Evolutionary conservation across 768 basidiomycete species (phyloP).

Genomic region (Mycena kentingensis): DNA sequence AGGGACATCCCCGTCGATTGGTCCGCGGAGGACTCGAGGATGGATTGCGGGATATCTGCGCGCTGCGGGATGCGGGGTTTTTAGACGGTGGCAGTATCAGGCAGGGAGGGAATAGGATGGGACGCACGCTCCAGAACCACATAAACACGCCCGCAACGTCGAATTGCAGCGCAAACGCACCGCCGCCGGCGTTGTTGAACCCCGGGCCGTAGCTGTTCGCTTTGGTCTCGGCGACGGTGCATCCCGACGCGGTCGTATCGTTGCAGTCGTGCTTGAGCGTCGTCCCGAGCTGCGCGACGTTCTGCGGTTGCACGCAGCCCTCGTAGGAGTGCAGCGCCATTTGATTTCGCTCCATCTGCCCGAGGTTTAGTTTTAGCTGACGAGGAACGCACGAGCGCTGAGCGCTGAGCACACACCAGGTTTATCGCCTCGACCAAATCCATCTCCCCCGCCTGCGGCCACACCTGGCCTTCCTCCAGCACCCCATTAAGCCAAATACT

Average conservation of each 20-base stretch:
- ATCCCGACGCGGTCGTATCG: conserved; percentile 55
- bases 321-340: conserved; percentile 17
- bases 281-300: neutral
- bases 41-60: conserved; percentile 19
- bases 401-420: conserved; percentile 9
- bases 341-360: conserved; percentile 17
- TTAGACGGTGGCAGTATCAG: too few species aligned
- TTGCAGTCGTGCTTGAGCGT: conserved; percentile 47
- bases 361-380: neutral
- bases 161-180: conserved; percentile 75
- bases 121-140: conserved; percentile 50
- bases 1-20: conserved; percentile 21
- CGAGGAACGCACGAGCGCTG: neutral
- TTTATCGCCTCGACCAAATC: conserved; percentile 31
- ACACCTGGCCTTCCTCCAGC: conserved; percentile 38
- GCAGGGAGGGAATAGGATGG: too few species aligned
- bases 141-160: conserved; percentile 46
- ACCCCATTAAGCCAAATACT: conserved; percentile 45
- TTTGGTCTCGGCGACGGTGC: conserved; percentile 61
- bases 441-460: conserved; percentile 53
- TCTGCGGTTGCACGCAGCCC: conserved; percentile 13
- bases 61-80: too few species aligned
- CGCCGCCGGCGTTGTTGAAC: conserved; percentile 72
- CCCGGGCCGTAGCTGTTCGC: conserved; percentile 63
- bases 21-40: conserved; percentile 15